Evolutionary conservation across 169 alveolate genomes (phyloP).

Genomic region (Cryptosporidium bovis): DNA sequence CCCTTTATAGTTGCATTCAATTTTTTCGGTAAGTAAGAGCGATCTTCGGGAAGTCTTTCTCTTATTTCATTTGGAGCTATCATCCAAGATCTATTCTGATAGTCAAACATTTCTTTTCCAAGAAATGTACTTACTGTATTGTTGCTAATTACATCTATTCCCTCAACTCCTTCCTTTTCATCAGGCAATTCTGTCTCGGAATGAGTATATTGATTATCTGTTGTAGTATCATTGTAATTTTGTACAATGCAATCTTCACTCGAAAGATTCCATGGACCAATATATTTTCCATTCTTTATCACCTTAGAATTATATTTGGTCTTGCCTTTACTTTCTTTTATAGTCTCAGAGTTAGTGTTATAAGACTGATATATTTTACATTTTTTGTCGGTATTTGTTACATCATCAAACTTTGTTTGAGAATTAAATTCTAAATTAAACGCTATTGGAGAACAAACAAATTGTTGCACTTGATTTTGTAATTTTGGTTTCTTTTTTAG

Average conservation of each 20-base stretch:
- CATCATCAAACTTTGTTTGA: conserved; percentile 12
- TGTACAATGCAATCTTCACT: neutral
- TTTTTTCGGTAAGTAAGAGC: conserved; percentile 91
- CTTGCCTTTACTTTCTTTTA: conserved; percentile 5
- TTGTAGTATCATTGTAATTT: no score
- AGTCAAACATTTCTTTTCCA: conserved; percentile 38
- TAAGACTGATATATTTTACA: neutral
- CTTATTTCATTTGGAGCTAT: conserved; percentile 48
- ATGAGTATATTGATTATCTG: no score
- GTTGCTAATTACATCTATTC: neutral
- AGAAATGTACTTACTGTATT: conserved; percentile 38
- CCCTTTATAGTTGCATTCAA: conserved; percentile 92
- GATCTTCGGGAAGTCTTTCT: conserved; percentile 64
- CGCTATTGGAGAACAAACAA: conserved; percentile 26
- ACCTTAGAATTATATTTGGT: neutral
- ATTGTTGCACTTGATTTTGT: neutral
- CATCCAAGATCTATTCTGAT: conserved; percentile 67
- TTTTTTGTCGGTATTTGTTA: neutral
- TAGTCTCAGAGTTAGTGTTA: neutral
- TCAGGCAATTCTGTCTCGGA: neutral
- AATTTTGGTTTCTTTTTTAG: neutral
- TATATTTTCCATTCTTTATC: neutral
- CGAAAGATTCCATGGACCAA: conserved; percentile 36
- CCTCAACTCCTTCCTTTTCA: neutral
- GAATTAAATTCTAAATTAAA: conserved; percentile 33